phyloP scores from a whole-genome alignment of 176 grass and related monocot genomes.

The Phoenix roebelenii region DNA sequence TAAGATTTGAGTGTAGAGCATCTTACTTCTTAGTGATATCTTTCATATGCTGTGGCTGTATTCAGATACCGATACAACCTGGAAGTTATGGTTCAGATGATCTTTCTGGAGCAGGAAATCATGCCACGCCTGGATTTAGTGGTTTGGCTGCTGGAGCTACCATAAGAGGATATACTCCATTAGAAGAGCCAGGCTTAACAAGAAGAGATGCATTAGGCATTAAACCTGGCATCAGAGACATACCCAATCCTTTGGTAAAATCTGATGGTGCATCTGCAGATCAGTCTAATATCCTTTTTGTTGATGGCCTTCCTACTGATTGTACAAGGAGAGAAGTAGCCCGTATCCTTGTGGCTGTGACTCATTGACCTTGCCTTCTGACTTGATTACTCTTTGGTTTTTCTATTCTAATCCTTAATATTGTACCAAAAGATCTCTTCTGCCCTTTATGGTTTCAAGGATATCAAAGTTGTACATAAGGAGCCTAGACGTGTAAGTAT shows the following conservation, averaged over 20 bases:
- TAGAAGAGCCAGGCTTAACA: constrained; percentile 35
- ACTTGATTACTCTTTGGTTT: neutral
- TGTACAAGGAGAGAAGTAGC: constrained; percentile 78
- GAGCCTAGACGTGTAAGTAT: constrained; percentile 49
- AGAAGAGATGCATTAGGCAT: constrained; percentile 34
- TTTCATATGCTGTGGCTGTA: neutral
- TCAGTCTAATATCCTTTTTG: constrained; percentile 79
- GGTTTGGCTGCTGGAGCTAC: constrained; percentile 24
- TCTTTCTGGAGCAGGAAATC: constrained; percentile 14
- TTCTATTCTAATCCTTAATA: constrained; percentile 29
- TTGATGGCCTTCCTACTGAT: constrained; percentile 73
- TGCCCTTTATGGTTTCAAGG: constrained; percentile 70
- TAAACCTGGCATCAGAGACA: constrained; percentile 19
- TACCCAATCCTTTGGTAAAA: constrained; percentile 10
- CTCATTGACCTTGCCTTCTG: constrained; percentile 6
- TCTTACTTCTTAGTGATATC: neutral
- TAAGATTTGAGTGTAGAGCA: no score
- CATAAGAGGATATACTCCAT: constrained; percentile 19
- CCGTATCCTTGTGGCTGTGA: constrained; percentile 51
- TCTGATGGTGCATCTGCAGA: constrained; percentile 29
- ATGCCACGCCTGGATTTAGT: constrained; percentile 22
- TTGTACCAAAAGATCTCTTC: constrained; percentile 47
- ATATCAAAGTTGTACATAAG: constrained; percentile 50
- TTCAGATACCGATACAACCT: constrained; percentile 31
- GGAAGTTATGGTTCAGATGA: constrained; percentile 32